Evolutionary conservation across 2,329 filamentous ascomycete species (phyloP).

Genomic region (Epichloe sp.): DNA sequence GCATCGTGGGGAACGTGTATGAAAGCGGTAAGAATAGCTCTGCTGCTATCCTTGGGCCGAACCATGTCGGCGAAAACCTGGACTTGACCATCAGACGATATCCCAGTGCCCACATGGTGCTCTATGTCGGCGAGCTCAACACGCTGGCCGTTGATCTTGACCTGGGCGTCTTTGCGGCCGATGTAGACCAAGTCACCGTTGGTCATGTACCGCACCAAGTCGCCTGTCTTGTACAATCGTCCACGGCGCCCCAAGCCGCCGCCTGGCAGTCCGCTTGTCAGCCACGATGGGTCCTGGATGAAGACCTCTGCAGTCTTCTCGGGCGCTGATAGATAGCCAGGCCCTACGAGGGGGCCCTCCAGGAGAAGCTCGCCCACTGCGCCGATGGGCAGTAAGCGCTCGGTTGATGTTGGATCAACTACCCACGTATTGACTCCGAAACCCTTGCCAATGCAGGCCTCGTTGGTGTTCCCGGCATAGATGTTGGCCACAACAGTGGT

Average conservation of each 20-base stretch:
- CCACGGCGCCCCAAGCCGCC: conserved; percentile 8
- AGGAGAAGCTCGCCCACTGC: conserved; percentile 24
- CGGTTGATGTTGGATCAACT: not conserved
- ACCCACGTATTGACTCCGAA: not conserved
- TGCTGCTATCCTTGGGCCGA: too few relatives aligned
- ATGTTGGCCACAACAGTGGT: not conserved
- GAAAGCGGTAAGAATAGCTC: too few relatives aligned
- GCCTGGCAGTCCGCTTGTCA: not conserved
- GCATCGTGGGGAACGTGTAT: too few relatives aligned
- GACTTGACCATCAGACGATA: too few relatives aligned
- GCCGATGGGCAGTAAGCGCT: conserved; percentile 16
- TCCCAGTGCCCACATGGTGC: conserved; percentile 1
- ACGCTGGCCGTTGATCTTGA: conserved; percentile 41
- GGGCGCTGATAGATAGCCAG: conserved; percentile 34
- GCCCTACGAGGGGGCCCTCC: conserved; percentile 31
- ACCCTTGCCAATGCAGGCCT: not conserved
- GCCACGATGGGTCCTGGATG: too few relatives aligned
- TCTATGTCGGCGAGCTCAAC: conserved; percentile 28
- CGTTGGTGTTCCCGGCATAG: not conserved
- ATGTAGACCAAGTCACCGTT: conserved; percentile 24
- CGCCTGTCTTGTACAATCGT: conserved; percentile 31
- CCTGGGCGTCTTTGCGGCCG: conserved; percentile 39
- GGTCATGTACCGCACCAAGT: conserved; percentile 11
- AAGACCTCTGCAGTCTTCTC: conserved; percentile 31
- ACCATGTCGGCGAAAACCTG: not conserved